phyloP scores from a whole-genome alignment of 345 rosid genomes.

The Capsella bursapastoris region DNA sequence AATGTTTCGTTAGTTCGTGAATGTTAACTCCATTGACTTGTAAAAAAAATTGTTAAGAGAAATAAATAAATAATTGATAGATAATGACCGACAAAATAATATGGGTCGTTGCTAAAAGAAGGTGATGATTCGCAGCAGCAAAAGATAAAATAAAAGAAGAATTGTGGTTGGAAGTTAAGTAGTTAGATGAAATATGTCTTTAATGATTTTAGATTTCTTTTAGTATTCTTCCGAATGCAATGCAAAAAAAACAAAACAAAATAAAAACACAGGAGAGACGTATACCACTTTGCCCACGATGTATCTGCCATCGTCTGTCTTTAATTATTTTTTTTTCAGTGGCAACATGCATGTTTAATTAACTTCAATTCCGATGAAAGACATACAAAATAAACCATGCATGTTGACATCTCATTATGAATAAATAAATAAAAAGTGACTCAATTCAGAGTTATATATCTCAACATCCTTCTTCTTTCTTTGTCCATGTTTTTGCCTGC shows the following conservation, averaged over 20 bases:
- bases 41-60: no score
- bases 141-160: neutral
- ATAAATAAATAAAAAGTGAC: neutral
- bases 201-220: neutral
- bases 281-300: constrained; percentile 19
- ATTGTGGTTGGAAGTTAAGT: constrained; percentile 40
- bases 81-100: neutral
- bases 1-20: no score
- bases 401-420: neutral
- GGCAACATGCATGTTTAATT: neutral
- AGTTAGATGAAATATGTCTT: constrained; percentile 19
- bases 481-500: constrained; percentile 8
- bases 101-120: constrained; percentile 25
- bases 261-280: constrained; percentile 9
- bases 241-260: neutral
- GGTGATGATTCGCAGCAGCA: constrained; percentile 1
- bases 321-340: neutral
- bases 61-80: constrained; percentile 3
- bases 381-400: neutral
- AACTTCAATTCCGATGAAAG: neutral
- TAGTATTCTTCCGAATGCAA: constrained; percentile 18
- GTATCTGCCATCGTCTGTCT: constrained; percentile 1
- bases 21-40: neutral
- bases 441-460: neutral
- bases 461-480: neutral